Percentiles rank a stretch among this genome's conserved stretches.
These are phyloP conservation scores for Hawksworthiomyces lignivorus DNA, from an alignment of 2,329 filamentous ascomycete genomes.

Conservation along the genomic window DNA sequence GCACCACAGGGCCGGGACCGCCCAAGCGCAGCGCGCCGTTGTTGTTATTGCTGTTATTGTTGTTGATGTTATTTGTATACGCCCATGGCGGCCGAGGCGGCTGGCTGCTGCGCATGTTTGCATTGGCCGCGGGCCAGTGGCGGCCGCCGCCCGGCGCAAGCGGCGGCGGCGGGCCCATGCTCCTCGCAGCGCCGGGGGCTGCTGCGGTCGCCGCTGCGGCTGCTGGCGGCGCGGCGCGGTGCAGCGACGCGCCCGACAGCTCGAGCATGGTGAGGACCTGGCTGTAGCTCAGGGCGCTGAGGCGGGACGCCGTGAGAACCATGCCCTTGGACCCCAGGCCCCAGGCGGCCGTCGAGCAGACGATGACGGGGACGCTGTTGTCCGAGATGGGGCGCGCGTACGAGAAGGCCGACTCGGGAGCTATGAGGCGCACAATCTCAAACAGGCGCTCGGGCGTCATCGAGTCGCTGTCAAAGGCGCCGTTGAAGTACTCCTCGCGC, in stretches of 20 bases:
- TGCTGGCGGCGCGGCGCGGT: constrained; percentile 1
- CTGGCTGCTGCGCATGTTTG: no score
- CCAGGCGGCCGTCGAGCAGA: constrained; percentile 11
- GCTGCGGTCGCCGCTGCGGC: neutral
- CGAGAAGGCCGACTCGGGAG: constrained; percentile 8
- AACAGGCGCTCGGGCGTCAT: constrained; percentile 5
- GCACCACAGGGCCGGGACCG: neutral
- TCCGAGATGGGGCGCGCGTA: constrained; percentile 1
- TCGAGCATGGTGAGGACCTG: constrained; percentile 9
- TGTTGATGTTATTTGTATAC: no score
- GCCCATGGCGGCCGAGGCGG: no score
- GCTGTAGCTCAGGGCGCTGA: constrained; percentile 3
- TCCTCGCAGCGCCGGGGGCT: no score
- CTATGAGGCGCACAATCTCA: constrained; percentile 9
- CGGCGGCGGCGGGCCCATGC: no score
- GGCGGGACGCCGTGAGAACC: neutral
- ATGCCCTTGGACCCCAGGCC: constrained; percentile 9
- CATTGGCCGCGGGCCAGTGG: no score
- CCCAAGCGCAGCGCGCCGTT: no score
- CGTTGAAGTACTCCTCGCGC: constrained; percentile 12
- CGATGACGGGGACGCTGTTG: constrained; percentile 5
- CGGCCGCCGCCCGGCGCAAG: neutral
- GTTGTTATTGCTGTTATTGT: no score
- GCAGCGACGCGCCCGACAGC: constrained; percentile 8
- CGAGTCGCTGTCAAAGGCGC: neutral